Conservation (phyloP, 2,329 filamentous ascomycete genomes). For the Penicillium sp. region DNA sequence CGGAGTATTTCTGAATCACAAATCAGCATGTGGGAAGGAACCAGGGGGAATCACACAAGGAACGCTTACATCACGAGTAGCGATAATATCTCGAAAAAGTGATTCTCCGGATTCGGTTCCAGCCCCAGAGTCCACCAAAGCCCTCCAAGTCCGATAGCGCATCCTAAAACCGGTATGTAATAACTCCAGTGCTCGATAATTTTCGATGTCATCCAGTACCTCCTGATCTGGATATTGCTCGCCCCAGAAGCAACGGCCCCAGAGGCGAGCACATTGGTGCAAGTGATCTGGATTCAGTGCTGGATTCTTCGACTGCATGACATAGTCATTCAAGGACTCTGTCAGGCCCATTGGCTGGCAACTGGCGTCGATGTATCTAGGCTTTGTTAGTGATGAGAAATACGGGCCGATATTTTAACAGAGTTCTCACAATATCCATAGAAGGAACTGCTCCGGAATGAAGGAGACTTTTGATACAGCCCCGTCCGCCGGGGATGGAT, state of each 20-base stretch:
- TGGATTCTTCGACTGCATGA: constrained; percentile 30
- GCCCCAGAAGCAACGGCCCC: constrained; percentile 38
- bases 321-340: constrained; percentile 35
- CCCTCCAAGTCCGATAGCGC: constrained; percentile 31
- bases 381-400: background rate
- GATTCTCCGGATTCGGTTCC: constrained; percentile 18
- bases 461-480: constrained; percentile 28
- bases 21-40: background rate
- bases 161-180: constrained; percentile 30
- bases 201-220: constrained; percentile 40
- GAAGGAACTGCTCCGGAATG: constrained; percentile 36
- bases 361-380: constrained; percentile 32
- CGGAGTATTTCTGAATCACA: constrained; percentile 32
- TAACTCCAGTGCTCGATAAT: constrained; percentile 36
- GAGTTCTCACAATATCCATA: constrained; percentile 35
- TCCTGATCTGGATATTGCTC: constrained; percentile 37
- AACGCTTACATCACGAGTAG: constrained; percentile 25
- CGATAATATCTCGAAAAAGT: constrained; percentile 26
- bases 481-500: constrained; percentile 7
- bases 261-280: constrained; percentile 35
- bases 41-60: too few relatives aligned
- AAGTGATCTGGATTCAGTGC: constrained; percentile 35
- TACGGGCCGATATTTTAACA: background rate
- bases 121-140: constrained; percentile 23
- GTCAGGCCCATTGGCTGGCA: constrained; percentile 29